Evolutionary conservation across 2,329 filamentous ascomycete genomes (phyloP).

Genomic region (Sarocladium oryzae): DNA sequence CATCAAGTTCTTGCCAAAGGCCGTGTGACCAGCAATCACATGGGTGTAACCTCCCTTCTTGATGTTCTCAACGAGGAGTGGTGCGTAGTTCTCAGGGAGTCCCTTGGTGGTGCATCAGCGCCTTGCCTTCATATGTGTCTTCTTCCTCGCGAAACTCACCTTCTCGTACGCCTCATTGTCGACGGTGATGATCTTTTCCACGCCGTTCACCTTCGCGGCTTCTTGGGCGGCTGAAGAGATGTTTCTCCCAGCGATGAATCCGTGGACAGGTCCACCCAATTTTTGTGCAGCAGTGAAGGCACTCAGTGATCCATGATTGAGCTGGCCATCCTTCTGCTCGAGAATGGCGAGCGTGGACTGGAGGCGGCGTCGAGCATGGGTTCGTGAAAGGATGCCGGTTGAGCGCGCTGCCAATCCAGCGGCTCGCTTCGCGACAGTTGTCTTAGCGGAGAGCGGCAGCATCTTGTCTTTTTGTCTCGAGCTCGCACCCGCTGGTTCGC

Average conservation of each 20-base stretch:
- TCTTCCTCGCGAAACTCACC: constrained; percentile 38
- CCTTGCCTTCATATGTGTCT: not conserved
- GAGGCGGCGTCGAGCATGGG: constrained; percentile 39
- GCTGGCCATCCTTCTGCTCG: constrained; percentile 85
- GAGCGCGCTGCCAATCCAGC: constrained; percentile 21
- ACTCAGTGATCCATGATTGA: constrained; percentile 75
- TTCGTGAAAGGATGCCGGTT: constrained; percentile 19
- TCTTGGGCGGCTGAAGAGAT: constrained; percentile 72
- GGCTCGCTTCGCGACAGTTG: constrained; percentile 20
- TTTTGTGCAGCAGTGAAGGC: constrained; percentile 82
- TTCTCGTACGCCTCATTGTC: constrained; percentile 91
- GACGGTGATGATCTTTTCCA: constrained; percentile 86
- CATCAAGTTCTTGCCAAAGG: constrained; percentile 93
- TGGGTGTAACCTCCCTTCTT: constrained; percentile 94
- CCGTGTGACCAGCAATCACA: constrained; percentile 82
- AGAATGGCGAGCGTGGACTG: constrained; percentile 86
- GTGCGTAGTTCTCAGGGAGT: constrained; percentile 90
- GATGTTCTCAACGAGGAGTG: constrained; percentile 89
- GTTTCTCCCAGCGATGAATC: constrained; percentile 76
- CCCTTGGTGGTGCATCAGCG: constrained; percentile 39
- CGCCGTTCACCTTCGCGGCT: constrained; percentile 79
- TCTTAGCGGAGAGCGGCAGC: constrained; percentile 26
- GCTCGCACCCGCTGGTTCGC: not conserved
- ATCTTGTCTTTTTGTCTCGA: constrained; percentile 12
- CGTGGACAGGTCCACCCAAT: constrained; percentile 78